Conservation (phyloP, 2,329 filamentous ascomycete species). For the Fusarium sp. region DNA sequence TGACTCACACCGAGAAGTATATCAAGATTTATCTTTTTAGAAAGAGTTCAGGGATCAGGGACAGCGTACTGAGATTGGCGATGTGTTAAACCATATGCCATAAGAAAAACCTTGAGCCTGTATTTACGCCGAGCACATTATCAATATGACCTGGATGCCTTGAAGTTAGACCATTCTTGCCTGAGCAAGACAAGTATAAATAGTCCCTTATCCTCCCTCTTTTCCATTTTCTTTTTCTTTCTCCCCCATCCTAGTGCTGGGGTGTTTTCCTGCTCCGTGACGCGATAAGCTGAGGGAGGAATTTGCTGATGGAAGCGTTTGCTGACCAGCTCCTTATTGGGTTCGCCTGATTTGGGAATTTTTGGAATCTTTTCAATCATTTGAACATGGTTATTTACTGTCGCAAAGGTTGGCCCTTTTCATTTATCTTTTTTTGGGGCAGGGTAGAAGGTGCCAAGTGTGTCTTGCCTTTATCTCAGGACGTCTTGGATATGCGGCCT, state of each 20-base stretch:
- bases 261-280: slow-evolving; percentile 12
- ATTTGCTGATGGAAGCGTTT: neutral
- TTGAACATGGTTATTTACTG: neutral
- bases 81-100: no score
- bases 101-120: neutral
- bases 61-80: neutral
- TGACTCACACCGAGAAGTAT: neutral
- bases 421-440: neutral
- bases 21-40: neutral
- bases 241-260: slow-evolving; percentile 1
- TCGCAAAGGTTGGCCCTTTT: neutral
- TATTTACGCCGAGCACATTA: neutral
- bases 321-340: neutral
- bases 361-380: slow-evolving; percentile 6
- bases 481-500: neutral
- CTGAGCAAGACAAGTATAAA: neutral
- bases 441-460: neutral
- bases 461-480: neutral
- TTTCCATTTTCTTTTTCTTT: neutral
- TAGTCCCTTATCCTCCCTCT: neutral
- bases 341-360: slow-evolving; percentile 2
- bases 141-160: neutral
- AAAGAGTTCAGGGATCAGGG: neutral
- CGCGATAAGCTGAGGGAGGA: slow-evolving; percentile 13
- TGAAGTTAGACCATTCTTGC: neutral